Percentiles rank a stretch among this genome's conserved stretches.
These are phyloP conservation scores for Saitozyma sp. DNA, from an alignment of 768 basidiomycete species.

Conservation along the genomic window DNA sequence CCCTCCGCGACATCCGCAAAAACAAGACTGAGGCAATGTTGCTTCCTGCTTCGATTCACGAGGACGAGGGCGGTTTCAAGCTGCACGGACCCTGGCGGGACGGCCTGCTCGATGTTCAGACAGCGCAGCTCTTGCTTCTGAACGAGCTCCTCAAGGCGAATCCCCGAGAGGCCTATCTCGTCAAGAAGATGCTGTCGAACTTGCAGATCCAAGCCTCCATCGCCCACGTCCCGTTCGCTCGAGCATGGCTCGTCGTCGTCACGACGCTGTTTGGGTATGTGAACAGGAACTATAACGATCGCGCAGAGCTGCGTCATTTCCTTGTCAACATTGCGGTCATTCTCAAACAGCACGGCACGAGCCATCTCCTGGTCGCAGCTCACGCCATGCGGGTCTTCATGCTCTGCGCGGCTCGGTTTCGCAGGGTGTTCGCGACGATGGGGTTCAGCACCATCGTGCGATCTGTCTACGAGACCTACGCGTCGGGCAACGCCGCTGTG, in stretches of 20 bases:
- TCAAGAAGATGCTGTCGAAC: slow-evolving; percentile 47
- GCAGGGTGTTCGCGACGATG: slow-evolving; percentile 38
- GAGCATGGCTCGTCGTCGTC: slow-evolving; percentile 40
- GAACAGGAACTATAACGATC: slow-evolving; percentile 44
- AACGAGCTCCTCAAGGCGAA: slow-evolving; percentile 27
- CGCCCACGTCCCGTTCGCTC: slow-evolving; percentile 24
- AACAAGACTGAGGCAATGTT: slow-evolving; percentile 40
- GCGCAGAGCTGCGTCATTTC: slow-evolving; percentile 42
- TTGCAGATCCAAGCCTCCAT: slow-evolving; percentile 35
- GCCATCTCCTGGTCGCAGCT: slow-evolving; percentile 28
- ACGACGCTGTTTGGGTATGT: slow-evolving; percentile 25
- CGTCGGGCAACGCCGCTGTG: slow-evolving; percentile 17
- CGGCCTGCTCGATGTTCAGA: slow-evolving; percentile 27
- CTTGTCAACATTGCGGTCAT: slow-evolving; percentile 30
- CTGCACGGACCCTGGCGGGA: slow-evolving; percentile 39
- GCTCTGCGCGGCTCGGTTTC: slow-evolving; percentile 41
- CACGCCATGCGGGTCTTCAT: slow-evolving; percentile 40
- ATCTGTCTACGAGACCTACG: slow-evolving; percentile 27
- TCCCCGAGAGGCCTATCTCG: slow-evolving; percentile 36
- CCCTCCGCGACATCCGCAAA: slow-evolving; percentile 38
- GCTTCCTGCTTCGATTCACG: slow-evolving; percentile 44
- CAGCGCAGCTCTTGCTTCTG: slow-evolving; percentile 37
- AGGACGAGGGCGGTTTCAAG: slow-evolving; percentile 44
- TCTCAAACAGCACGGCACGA: slow-evolving; percentile 20
- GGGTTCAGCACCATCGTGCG: slow-evolving; percentile 34